Percentiles rank a stretch among this genome's conserved stretches.
These are phyloP conservation scores for Ustulina deusta DNA, from an alignment of 2,329 filamentous ascomycete species.

Conservation along the genomic window DNA sequence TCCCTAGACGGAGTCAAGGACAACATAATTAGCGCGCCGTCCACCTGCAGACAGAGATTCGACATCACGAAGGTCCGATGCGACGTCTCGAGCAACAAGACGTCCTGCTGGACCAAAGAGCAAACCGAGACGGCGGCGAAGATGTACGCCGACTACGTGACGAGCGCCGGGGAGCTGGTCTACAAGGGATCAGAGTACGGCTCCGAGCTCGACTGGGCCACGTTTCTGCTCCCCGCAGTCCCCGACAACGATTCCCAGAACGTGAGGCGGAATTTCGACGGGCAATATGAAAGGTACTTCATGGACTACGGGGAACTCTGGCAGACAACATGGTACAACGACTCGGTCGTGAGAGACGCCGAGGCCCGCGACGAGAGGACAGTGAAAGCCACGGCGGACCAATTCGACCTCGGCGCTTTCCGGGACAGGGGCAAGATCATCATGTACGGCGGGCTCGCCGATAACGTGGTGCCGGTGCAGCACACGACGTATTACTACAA, in stretches of 20 bases:
- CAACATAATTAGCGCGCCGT: slow-evolving; percentile 56
- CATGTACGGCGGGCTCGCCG: slow-evolving; percentile 50
- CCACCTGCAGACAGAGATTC: slow-evolving; percentile 52
- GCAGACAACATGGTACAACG: slow-evolving; percentile 48
- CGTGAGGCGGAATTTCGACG: slow-evolving; percentile 48
- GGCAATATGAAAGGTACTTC: slow-evolving; percentile 47
- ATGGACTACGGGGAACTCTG: slow-evolving; percentile 45
- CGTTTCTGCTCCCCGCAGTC: slow-evolving; percentile 45
- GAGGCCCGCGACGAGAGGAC: slow-evolving; percentile 40
- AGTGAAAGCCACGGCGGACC: slow-evolving; percentile 47
- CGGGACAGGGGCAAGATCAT: slow-evolving; percentile 49
- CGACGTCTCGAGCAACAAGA: slow-evolving; percentile 42
- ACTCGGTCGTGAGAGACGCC: slow-evolving; percentile 44
- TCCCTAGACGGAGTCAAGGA: slow-evolving; percentile 57
- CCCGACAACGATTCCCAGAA: slow-evolving; percentile 35
- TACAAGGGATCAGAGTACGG: slow-evolving; percentile 57
- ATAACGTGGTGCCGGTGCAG: slow-evolving; percentile 47
- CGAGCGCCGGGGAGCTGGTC: slow-evolving; percentile 45
- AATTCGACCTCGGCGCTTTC: slow-evolving; percentile 50
- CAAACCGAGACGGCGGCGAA: slow-evolving; percentile 53
- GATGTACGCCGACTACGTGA: slow-evolving; percentile 48
- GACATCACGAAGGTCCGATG: slow-evolving; percentile 53
- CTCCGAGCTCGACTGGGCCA: slow-evolving; percentile 53
- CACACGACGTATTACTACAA: slow-evolving; percentile 49
- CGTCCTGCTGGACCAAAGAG: slow-evolving; percentile 54